Base-by-base conservation (phyloP, 192 early-diverging fungal genomes). In the Rhizophlyctis rosea region DNA sequence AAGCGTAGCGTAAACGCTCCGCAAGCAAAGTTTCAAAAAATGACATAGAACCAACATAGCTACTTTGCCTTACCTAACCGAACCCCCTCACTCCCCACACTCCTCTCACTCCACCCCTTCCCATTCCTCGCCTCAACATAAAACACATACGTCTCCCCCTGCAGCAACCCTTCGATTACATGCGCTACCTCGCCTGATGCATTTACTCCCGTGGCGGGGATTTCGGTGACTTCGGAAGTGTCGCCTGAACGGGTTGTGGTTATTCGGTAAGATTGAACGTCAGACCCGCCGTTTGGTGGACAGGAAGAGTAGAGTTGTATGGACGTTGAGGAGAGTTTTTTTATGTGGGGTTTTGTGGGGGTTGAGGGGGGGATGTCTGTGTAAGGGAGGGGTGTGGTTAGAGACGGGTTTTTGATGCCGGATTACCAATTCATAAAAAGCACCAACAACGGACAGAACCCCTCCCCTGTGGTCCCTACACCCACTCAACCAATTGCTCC, bases 11-110 rank as follows among this genome's bases (percentile, higher is more conserved):
- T 47, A 0, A 60, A 49, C 34, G 48, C n/a, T 47, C 25, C 47
- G 31, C 35, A 33, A 18, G 35, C 25, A 13, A 64, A 0, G 34
- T 13, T 5, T 56, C 27, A 27, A 13, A 30, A 27, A 29, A 55
- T 49, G 11, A 21, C 1, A 4, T 39, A 2, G 49, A 57, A 60
- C 49, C 24, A 33, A 33, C 47, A 3, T 25, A 4, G 16, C 54
- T 14, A 34, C 3, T 50, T 11, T 3, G 50, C 30, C 33, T 56
- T 68, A 82, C 77, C 69, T 3, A 82, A 28, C 44, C 60, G 54
- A 25, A 82, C 61, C 47, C 62, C 55, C 11, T 79, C 73, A 35
- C 77, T 80, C 34, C 47, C 34, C 36, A 73, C 76, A 61, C 75
- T 77, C 3, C 21, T 1, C n/a, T 65, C 53, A 24, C 71, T 74